Percentiles rank a stretch among this genome's conserved stretches.
These are phyloP conservation scores for Xylariaceae sp. DNA, from an alignment of 2,329 filamentous ascomycete genomes.

Conservation along the genomic window DNA sequence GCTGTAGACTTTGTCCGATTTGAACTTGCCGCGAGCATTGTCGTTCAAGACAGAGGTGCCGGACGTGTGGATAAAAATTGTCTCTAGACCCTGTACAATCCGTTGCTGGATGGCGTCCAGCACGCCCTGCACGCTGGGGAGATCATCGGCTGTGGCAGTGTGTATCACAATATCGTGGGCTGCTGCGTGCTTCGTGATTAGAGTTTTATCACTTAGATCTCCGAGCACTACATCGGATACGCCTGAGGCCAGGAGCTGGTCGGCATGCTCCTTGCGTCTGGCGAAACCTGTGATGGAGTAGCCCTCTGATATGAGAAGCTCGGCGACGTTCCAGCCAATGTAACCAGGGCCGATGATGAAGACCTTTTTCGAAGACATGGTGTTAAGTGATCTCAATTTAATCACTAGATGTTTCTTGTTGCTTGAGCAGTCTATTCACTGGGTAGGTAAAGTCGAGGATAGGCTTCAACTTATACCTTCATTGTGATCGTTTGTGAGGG, in stretches of 20 bases:
- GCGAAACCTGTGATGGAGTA: conserved; percentile 43
- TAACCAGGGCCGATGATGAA: conserved; percentile 46
- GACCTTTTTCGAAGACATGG: conserved; percentile 32
- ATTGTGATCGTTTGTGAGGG: too few species aligned
- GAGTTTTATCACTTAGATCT: conserved; percentile 38
- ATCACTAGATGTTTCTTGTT: too few species aligned
- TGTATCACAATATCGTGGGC: conserved; percentile 45
- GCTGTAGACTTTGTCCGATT: conserved; percentile 40
- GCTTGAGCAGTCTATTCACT: neutral
- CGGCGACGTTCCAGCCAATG: conserved; percentile 47
- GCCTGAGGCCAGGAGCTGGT: conserved; percentile 36
- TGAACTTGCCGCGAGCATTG: conserved; percentile 31
- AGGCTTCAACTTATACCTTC: neutral
- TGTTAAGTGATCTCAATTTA: neutral
- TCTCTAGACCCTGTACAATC: conserved; percentile 34
- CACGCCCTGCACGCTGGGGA: conserved; percentile 43
- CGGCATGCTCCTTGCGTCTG: conserved; percentile 37
- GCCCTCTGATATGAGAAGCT: conserved; percentile 39
- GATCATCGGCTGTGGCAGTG: conserved; percentile 48
- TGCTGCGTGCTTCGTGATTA: conserved; percentile 37
- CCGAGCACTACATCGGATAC: conserved; percentile 36
- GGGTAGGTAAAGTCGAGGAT: neutral
- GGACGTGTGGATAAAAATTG: conserved; percentile 49
- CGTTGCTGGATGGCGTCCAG: conserved; percentile 41
- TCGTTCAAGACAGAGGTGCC: conserved; percentile 43